phyloP scores from a whole-genome alignment of 2,329 filamentous ascomycete genomes.

The Aspergillus pseudonomiae region DNA sequence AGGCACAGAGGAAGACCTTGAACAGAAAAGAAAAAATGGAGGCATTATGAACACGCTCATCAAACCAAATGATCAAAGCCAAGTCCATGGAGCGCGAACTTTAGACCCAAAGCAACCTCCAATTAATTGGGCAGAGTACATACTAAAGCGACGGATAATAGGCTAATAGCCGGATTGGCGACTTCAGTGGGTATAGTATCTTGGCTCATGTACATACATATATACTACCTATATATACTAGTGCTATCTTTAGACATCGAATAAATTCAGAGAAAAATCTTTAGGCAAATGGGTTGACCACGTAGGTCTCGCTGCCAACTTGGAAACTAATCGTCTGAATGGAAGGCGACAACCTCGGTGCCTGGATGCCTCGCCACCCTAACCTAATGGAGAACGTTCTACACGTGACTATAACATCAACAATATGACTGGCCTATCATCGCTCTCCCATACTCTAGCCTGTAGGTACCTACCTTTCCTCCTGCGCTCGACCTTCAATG shows the following conservation, averaged over 20 bases:
- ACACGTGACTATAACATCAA: not conserved
- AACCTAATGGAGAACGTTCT: not conserved
- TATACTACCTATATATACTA: not conserved
- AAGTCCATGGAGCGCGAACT: conserved; percentile 45
- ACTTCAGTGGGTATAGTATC: not conserved
- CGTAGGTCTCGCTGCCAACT: not conserved
- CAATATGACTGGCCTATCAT: conserved; percentile 1
- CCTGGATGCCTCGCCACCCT: not conserved
- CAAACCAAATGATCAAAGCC: conserved; percentile 49
- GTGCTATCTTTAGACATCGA: not conserved
- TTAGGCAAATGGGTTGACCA: not conserved
- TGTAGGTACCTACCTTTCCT: no score
- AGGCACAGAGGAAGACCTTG: conserved; percentile 9
- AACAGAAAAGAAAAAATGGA: conserved; percentile 40
- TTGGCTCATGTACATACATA: not conserved
- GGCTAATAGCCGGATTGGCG: not conserved
- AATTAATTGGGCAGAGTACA: not conserved
- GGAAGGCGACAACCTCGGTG: not conserved
- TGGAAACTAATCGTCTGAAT: not conserved
- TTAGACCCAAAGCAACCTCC: conserved; percentile 35
- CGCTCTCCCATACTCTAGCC: not conserved
- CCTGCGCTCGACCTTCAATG: not conserved
- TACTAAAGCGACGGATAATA: not conserved
- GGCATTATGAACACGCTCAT: conserved; percentile 52
- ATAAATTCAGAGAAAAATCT: not conserved